phyloP scores from a whole-genome alignment of 2,329 filamentous ascomycete species.

The Botryosphaeria dothidea region DNA sequence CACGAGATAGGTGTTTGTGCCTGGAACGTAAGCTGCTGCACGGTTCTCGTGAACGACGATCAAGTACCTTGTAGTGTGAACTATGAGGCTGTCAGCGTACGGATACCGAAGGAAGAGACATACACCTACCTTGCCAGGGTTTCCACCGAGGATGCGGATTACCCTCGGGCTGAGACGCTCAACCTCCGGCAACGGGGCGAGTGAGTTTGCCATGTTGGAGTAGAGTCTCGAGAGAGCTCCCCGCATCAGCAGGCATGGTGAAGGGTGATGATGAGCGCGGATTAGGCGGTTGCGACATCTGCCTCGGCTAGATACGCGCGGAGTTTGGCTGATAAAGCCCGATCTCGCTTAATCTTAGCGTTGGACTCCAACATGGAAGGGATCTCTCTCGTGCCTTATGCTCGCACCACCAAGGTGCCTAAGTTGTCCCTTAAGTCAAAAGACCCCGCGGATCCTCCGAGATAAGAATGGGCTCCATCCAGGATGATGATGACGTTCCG shows the following conservation, averaged over 20 bases:
- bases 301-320: constrained; percentile 9
- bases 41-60: background rate
- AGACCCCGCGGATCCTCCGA: background rate
- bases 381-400: background rate
- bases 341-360: background rate
- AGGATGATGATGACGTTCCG: constrained; percentile 39
- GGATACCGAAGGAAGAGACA: background rate
- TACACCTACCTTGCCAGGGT: constrained; percentile 76
- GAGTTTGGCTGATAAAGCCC: background rate
- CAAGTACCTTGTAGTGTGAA: constrained; percentile 63
- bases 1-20: constrained; percentile 93
- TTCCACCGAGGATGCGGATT: constrained; percentile 84
- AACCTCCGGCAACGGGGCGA: constrained; percentile 61
- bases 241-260: constrained; percentile 2
- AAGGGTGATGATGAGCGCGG: background rate
- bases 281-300: constrained; percentile 4
- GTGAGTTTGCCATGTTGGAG: constrained; percentile 6
- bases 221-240: background rate
- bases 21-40: background rate
- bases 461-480: background rate
- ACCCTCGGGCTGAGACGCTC: constrained; percentile 76
- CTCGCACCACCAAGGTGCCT: constrained; percentile 13
- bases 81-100: constrained; percentile 31
- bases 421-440: background rate
- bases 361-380: background rate